Evolutionary conservation across 2,329 filamentous ascomycete species (phyloP).

Genomic region (Arthrinium puccinioides): DNA sequence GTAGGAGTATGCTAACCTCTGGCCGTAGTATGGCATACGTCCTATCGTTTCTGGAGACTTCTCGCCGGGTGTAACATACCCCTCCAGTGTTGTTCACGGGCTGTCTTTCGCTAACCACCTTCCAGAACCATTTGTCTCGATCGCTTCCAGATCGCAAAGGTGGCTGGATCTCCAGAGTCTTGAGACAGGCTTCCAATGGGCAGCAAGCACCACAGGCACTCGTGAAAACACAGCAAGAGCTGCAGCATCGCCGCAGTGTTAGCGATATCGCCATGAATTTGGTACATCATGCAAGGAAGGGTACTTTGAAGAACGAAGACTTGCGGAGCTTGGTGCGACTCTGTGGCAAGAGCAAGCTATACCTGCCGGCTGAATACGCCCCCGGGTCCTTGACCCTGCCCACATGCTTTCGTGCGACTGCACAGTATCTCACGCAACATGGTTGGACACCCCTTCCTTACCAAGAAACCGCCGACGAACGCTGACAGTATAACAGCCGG

Average conservation of each 20-base stretch:
- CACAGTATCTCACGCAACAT: constrained; percentile 56
- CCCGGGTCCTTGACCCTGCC: constrained; percentile 51
- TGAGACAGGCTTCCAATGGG: constrained; percentile 25
- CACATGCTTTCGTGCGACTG: constrained; percentile 59
- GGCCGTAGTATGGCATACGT: constrained; percentile 46
- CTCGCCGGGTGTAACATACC: constrained; percentile 2
- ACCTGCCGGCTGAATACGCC: constrained; percentile 52
- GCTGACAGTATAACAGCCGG: constrained; percentile 24
- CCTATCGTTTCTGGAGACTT: constrained; percentile 20
- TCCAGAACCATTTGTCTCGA: neutral
- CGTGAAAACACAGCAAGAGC: constrained; percentile 15
- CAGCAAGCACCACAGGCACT: constrained; percentile 16
- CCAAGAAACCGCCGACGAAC: too few species aligned
- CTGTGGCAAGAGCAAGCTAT: constrained; percentile 55
- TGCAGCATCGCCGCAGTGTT: constrained; percentile 44
- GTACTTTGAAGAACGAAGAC: constrained; percentile 40
- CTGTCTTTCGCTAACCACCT: neutral
- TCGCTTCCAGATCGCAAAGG: constrained; percentile 12
- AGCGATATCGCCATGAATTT: constrained; percentile 46
- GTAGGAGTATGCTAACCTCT: too few species aligned
- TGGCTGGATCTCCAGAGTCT: constrained; percentile 31
- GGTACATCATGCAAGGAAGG: constrained; percentile 32
- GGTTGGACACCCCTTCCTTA: constrained; percentile 24
- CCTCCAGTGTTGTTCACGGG: too few species aligned
- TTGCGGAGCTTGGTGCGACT: constrained; percentile 54